phyloP scores from a whole-genome alignment of 2,329 filamentous ascomycete genomes.

The Erysiphe pulchra region DNA sequence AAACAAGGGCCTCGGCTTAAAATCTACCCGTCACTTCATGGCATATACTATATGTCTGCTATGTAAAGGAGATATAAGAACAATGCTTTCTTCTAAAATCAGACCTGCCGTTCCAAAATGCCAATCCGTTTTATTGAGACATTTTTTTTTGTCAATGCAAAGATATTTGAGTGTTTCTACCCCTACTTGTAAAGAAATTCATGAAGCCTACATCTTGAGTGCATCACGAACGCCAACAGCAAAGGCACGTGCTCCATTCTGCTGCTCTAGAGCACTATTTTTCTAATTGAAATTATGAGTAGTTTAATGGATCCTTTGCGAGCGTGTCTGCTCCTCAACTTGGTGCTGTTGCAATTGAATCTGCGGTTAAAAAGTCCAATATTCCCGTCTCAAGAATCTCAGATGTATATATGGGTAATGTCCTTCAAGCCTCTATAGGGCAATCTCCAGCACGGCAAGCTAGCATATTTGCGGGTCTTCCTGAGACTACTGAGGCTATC shows the following conservation, averaged over 20 bases:
- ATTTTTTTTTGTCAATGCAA: constrained; percentile 5
- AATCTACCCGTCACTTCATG: too few relatives aligned
- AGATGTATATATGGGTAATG: constrained; percentile 95
- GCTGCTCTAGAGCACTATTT: neutral
- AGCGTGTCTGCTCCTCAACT: constrained; percentile 68
- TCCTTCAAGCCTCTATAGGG: constrained; percentile 59
- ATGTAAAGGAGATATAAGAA: too few relatives aligned
- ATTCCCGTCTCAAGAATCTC: constrained; percentile 60
- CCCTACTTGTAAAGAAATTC: constrained; percentile 33
- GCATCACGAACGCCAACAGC: constrained; percentile 73
- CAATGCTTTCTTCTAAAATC: too few relatives aligned
- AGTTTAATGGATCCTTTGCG: constrained; percentile 89
- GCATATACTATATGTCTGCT: too few relatives aligned
- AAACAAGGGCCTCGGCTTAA: too few relatives aligned
- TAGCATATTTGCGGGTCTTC: constrained; percentile 62
- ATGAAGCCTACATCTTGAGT: constrained; percentile 83
- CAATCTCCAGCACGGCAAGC: constrained; percentile 87
- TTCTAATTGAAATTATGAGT: neutral
- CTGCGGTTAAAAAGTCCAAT: constrained; percentile 64
- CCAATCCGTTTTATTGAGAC: neutral
- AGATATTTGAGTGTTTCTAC: constrained; percentile 15
- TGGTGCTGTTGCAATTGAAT: constrained; percentile 75
- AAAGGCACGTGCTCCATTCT: constrained; percentile 31
- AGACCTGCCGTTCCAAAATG: neutral
- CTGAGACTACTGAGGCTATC: constrained; percentile 57